phyloP scores from a whole-genome alignment of 202 grass and related monocot genomes.

The Elaeis oleifera region DNA sequence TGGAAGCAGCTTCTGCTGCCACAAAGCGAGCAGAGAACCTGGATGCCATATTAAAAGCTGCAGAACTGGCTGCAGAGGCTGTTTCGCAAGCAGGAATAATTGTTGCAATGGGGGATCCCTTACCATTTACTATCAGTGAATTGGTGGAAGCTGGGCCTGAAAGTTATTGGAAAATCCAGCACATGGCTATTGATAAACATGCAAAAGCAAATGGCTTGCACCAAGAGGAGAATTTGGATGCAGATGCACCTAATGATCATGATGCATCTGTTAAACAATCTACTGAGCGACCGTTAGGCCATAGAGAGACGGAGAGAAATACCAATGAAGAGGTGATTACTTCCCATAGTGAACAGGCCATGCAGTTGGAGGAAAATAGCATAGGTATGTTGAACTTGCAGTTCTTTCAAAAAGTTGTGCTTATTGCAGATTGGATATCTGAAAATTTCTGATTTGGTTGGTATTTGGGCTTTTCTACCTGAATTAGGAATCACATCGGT shows the following conservation, averaged over 20 bases:
- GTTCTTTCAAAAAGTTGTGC: not conserved
- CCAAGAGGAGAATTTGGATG: constrained; percentile 18
- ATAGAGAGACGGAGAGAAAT: constrained; percentile 16
- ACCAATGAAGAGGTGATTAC: constrained; percentile 10
- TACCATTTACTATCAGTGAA: constrained; percentile 74
- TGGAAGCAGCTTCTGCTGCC: constrained; percentile 84
- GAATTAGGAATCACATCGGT: constrained; percentile 28
- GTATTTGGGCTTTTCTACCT: not conserved
- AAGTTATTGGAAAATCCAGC: constrained; percentile 55
- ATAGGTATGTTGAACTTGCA: constrained; percentile 32
- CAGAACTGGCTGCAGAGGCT: constrained; percentile 78
- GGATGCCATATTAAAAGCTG: constrained; percentile 87
- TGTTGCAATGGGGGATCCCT: constrained; percentile 83
- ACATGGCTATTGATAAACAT: constrained; percentile 23
- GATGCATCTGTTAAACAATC: constrained; percentile 29
- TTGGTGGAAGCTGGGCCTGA: constrained; percentile 73
- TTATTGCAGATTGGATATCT: too few species aligned
- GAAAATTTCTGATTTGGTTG: too few species aligned
- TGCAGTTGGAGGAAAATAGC: constrained; percentile 17
- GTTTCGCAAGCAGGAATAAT: constrained; percentile 73
- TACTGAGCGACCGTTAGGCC: constrained; percentile 30
- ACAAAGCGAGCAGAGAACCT: constrained; percentile 91
- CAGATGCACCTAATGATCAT: constrained; percentile 21
- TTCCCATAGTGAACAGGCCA: constrained; percentile 33
- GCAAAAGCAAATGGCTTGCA: constrained; percentile 12